phyloP scores from a whole-genome alignment of 192 early-diverging fungal genomes.

The Diversispora epigaea region DNA sequence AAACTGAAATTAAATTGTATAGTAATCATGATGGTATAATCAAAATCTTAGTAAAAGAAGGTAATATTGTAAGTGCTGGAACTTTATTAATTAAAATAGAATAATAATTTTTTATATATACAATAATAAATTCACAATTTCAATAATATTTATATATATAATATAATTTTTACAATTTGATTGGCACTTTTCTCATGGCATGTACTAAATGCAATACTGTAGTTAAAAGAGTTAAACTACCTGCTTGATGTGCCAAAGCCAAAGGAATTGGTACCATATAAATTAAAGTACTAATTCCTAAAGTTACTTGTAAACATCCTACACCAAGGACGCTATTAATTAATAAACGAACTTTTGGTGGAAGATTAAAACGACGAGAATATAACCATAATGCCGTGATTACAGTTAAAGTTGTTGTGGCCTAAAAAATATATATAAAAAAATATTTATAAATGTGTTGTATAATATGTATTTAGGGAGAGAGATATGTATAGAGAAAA shows the following conservation, averaged over 20 bases:
- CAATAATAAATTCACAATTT: too few species aligned
- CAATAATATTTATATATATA: neutral
- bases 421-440: slow-evolving; percentile 49
- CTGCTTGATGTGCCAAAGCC: slow-evolving; percentile 94
- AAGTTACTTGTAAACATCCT: slow-evolving; percentile 71
- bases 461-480: neutral
- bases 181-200: slow-evolving; percentile 56
- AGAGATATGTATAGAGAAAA: neutral
- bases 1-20: slow-evolving; percentile 67
- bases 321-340: slow-evolving; percentile 74
- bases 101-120: slow-evolving; percentile 10
- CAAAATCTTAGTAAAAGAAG: slow-evolving; percentile 76
- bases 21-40: slow-evolving; percentile 90
- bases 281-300: slow-evolving; percentile 92
- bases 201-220: slow-evolving; percentile 78
- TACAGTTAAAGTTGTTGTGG: slow-evolving; percentile 74
- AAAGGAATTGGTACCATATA: slow-evolving; percentile 91
- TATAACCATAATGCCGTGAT: slow-evolving; percentile 74
- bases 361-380: slow-evolving; percentile 70
- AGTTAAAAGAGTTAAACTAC: slow-evolving; percentile 83
- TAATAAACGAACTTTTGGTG: slow-evolving; percentile 64
- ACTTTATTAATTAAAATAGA: slow-evolving; percentile 51
- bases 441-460: too few species aligned
- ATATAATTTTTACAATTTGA: slow-evolving; percentile 16
- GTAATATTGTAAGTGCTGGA: slow-evolving; percentile 67